Evolutionary conservation across 179 eudicot genomes (phyloP).

Genomic region (Nepenthes alata): DNA sequence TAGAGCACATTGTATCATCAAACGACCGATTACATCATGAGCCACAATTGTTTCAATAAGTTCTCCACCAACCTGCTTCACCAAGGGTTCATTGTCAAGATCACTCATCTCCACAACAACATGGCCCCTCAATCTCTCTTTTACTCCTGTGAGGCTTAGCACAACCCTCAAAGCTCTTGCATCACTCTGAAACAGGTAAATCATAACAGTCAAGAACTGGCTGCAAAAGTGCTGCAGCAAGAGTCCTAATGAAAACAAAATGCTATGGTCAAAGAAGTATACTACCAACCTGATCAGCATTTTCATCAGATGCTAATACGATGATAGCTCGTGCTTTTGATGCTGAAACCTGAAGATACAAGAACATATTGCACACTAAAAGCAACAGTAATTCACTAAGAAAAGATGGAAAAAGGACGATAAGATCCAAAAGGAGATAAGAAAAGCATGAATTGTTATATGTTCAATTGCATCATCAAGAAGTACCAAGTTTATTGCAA

Average conservation of each 20-base stretch:
- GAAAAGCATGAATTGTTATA: no score
- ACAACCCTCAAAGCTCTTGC: slow-evolving; percentile 92
- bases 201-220: slow-evolving; percentile 6
- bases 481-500: neutral
- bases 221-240: neutral
- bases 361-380: slow-evolving; percentile 3
- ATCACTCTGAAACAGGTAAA: slow-evolving; percentile 51
- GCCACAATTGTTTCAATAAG: slow-evolving; percentile 90
- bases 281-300: slow-evolving; percentile 69
- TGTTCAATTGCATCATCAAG: neutral
- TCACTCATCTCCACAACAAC: slow-evolving; percentile 93
- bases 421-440: neutral
- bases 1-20: slow-evolving; percentile 95
- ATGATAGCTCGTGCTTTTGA: slow-evolving; percentile 94
- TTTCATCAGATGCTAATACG: slow-evolving; percentile 88
- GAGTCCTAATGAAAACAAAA: neutral
- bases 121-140: slow-evolving; percentile 79
- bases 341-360: slow-evolving; percentile 61
- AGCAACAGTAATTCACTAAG: neutral
- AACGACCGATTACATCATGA: slow-evolving; percentile 92
- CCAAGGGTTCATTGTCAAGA: slow-evolving; percentile 86
- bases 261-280: neutral
- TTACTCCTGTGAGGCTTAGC: slow-evolving; percentile 85
- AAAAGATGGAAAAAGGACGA: neutral
- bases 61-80: slow-evolving; percentile 93